Conservation (phyloP, 2,329 filamentous ascomycete genomes). For the Leptographium procerum region DNA sequence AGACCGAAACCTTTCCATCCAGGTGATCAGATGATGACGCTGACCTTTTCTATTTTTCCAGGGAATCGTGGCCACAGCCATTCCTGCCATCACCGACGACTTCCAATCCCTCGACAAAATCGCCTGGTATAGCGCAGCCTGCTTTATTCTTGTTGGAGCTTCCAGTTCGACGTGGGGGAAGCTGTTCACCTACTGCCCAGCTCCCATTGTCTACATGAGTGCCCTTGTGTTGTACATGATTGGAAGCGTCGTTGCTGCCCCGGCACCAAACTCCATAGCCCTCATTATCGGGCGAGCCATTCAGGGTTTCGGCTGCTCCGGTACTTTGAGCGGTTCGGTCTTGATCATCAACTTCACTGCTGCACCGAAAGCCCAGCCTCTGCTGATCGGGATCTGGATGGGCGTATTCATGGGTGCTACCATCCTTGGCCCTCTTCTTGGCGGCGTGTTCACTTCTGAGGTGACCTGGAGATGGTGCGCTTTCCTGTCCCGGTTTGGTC, state of each 20-base stretch:
- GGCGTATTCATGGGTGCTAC: background rate
- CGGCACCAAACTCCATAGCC: background rate
- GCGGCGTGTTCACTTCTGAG: background rate
- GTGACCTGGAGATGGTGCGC: background rate
- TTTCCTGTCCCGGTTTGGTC: background rate
- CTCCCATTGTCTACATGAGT: background rate
- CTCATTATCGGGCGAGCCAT: background rate
- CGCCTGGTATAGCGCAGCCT: background rate
- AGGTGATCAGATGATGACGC: background rate
- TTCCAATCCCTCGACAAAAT: background rate
- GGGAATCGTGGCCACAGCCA: slow-evolving; percentile 1
- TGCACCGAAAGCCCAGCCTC: background rate
- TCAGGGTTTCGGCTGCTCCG: background rate
- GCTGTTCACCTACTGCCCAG: background rate
- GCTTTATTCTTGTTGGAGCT: background rate
- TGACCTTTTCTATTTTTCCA: background rate
- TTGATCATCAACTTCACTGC: background rate
- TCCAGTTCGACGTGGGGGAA: background rate
- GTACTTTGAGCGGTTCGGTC: background rate
- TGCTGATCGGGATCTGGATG: slow-evolving; percentile 1
- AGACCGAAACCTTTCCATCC: background rate
- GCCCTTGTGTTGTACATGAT: background rate
- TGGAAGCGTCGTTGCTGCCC: background rate
- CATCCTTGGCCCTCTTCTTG: background rate
- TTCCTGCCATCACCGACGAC: background rate